Percentiles rank a stretch among this genome's conserved stretches.
Conservation (phyloP, 768 basidiomycete genomes). For the Phanerochaete sordida region DNA sequence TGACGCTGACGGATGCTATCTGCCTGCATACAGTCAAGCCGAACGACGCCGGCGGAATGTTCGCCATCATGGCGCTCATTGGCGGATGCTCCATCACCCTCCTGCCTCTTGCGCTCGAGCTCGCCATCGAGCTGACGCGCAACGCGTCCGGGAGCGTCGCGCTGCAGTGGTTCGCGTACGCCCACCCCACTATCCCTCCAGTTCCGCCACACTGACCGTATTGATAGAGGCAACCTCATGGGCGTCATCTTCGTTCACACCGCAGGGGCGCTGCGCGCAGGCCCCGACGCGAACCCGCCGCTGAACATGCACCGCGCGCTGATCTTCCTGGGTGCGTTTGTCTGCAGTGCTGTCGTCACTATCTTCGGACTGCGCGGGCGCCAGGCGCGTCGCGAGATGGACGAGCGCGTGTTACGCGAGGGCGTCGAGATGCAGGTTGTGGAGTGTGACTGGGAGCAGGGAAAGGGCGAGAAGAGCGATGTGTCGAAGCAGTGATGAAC, state of each 20-base stretch:
- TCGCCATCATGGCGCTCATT: constrained; percentile 63
- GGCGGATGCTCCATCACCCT: constrained; percentile 65
- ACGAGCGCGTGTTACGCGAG: constrained; percentile 33
- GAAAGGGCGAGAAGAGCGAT: too few species aligned
- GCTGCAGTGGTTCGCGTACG: constrained; percentile 71
- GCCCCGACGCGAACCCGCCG: constrained; percentile 59
- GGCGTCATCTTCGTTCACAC: constrained; percentile 58
- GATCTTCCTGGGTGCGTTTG: constrained; percentile 60
- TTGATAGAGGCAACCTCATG: constrained; percentile 58
- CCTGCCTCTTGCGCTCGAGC: constrained; percentile 74
- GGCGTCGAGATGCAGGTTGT: neutral
- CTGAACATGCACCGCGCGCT: constrained; percentile 67
- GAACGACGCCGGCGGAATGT: constrained; percentile 58
- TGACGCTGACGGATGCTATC: constrained; percentile 35
- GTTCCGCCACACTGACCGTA: too few species aligned
- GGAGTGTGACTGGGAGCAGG: too few species aligned
- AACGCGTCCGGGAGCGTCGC: constrained; percentile 78
- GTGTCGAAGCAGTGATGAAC: too few species aligned
- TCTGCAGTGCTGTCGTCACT: constrained; percentile 34
- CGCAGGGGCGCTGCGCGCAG: constrained; percentile 66
- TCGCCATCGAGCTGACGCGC: constrained; percentile 75
- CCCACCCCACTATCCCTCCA: constrained; percentile 6
- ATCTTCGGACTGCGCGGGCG: constrained; percentile 55
- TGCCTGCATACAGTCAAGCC: constrained; percentile 59
- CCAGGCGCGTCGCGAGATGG: constrained; percentile 59